phyloP scores from a whole-genome alignment of 2,329 filamentous ascomycete genomes.

The Domatiomyces globalis region DNA sequence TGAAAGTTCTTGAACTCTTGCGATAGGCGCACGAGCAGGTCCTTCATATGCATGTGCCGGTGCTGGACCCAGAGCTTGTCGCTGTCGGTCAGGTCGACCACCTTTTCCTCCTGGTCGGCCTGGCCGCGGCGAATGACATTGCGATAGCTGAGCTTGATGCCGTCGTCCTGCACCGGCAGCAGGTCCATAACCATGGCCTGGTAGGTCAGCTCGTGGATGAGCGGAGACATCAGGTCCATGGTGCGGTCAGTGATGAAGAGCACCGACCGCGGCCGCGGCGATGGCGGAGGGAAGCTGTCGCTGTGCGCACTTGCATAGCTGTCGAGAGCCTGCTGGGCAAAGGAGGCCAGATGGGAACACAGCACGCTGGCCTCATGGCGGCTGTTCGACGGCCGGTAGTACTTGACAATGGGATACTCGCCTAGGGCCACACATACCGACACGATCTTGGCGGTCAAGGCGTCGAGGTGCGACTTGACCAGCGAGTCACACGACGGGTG shows the following conservation, averaged over 20 bases:
- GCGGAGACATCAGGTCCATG: conserved; percentile 77
- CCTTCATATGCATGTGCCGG: conserved; percentile 92
- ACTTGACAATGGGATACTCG: conserved; percentile 85
- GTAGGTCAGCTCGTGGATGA: conserved; percentile 94
- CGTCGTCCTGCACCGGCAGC: conserved; percentile 66
- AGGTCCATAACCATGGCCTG: conserved; percentile 97
- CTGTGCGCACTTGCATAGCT: conserved; percentile 67
- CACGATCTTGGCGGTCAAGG: conserved; percentile 76
- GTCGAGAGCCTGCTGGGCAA: conserved; percentile 84
- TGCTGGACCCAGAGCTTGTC: conserved; percentile 95
- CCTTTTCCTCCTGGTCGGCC: conserved; percentile 60
- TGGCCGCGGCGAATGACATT: conserved; percentile 64
- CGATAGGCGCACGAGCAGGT: conserved; percentile 87
- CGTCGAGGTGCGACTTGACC: conserved; percentile 68
- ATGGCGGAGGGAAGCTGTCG: conserved; percentile 67
- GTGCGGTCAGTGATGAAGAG: conserved; percentile 81
- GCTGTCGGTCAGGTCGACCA: conserved; percentile 79
- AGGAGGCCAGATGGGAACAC: conserved; percentile 73
- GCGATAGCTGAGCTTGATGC: conserved; percentile 75
- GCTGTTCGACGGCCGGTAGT: conserved; percentile 63
- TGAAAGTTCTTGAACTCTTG: conserved; percentile 86
- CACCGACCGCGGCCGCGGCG: conserved; percentile 61
- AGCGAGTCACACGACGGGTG: conserved; percentile 80
- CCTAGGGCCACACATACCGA: conserved; percentile 82
- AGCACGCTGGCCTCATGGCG: conserved; percentile 79